Evolutionary conservation across 1,139 yeast genomes (phyloP).

Genomic region (Kodamaea ohmeri): DNA sequence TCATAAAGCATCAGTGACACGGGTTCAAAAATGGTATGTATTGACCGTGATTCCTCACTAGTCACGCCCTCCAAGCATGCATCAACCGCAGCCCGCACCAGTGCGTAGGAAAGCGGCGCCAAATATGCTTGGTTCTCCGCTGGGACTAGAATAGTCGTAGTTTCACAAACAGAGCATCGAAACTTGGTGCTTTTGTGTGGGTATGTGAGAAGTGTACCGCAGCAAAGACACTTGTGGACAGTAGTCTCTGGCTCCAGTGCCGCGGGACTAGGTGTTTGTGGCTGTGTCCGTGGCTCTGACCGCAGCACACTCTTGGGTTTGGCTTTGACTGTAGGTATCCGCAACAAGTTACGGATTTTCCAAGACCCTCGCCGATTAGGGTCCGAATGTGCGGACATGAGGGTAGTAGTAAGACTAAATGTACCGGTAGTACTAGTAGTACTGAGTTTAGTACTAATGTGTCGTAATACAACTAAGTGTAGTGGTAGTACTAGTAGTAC

Average conservation of each 20-base stretch:
- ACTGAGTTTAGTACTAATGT: too few species aligned
- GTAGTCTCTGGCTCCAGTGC: slow-evolving; percentile 3
- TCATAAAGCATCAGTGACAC: slow-evolving; percentile 42
- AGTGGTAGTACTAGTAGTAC: too few species aligned
- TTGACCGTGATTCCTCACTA: slow-evolving; percentile 13
- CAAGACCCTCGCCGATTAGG: neutral
- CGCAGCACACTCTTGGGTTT: slow-evolving; percentile 1
- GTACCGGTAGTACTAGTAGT: neutral
- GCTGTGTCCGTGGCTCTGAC: neutral
- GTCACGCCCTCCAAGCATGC: slow-evolving; percentile 24
- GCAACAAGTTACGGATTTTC: slow-evolving; percentile 4
- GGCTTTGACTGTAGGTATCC: slow-evolving; percentile 5
- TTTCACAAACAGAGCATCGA: slow-evolving; percentile 56
- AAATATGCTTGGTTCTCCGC: neutral
- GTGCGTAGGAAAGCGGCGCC: slow-evolving; percentile 27
- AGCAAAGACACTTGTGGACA: slow-evolving; percentile 46
- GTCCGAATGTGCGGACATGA: neutral
- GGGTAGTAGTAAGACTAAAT: neutral
- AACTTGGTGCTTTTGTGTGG: slow-evolving; percentile 47
- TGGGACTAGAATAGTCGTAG: slow-evolving; percentile 38
- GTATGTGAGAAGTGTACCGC: slow-evolving; percentile 56
- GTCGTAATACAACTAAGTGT: too few species aligned
- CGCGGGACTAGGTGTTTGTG: neutral
- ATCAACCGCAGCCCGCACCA: slow-evolving; percentile 30
- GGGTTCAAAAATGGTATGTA: slow-evolving; percentile 49